A percentile compares a stretch with the other conserved stretches of the same genome.
Evolutionary conservation across 2,329 filamentous ascomycete genomes (phyloP).

Genomic region (Ascochyta koolunga): DNA sequence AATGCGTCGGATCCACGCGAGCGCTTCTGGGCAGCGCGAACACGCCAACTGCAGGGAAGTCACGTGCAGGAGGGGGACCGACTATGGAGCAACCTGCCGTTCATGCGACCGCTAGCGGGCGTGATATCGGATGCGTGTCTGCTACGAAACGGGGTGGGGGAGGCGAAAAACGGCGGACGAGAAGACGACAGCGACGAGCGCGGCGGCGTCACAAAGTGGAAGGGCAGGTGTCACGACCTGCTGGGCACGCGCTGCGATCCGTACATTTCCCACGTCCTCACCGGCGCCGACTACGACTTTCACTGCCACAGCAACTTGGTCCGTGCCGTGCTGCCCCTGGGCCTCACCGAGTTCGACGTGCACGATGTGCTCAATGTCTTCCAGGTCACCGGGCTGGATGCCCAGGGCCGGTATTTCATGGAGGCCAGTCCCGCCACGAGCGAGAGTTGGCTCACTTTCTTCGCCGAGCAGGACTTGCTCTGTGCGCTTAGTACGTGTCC

Average conservation of each 20-base stretch:
- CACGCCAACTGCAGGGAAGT: constrained; percentile 76
- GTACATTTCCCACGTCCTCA: constrained; percentile 78
- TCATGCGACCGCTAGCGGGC: constrained; percentile 75
- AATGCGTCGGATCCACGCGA: constrained; percentile 77
- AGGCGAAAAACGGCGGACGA: constrained; percentile 30
- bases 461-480: constrained; percentile 78
- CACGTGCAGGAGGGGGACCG: constrained; percentile 75
- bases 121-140: constrained; percentile 65
- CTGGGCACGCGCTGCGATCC: constrained; percentile 84
- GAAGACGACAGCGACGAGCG: constrained; percentile 53
- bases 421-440: constrained; percentile 41
- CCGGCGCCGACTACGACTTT: constrained; percentile 74
- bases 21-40: constrained; percentile 80
- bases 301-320: constrained; percentile 85
- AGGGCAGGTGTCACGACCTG: constrained; percentile 74
- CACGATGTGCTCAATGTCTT: constrained; percentile 89
- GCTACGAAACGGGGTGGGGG: constrained; percentile 48
- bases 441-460: constrained; percentile 69
- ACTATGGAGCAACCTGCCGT: constrained; percentile 79
- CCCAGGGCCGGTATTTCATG: constrained; percentile 61
- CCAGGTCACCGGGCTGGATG: constrained; percentile 79
- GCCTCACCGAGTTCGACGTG: constrained; percentile 74
- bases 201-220: constrained; percentile 62
- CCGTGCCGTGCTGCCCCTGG: constrained; percentile 71
- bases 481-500: constrained; percentile 73